phyloP scores from a whole-genome alignment of 164 flowering plant genomes.

The Houttuynia cordata region DNA sequence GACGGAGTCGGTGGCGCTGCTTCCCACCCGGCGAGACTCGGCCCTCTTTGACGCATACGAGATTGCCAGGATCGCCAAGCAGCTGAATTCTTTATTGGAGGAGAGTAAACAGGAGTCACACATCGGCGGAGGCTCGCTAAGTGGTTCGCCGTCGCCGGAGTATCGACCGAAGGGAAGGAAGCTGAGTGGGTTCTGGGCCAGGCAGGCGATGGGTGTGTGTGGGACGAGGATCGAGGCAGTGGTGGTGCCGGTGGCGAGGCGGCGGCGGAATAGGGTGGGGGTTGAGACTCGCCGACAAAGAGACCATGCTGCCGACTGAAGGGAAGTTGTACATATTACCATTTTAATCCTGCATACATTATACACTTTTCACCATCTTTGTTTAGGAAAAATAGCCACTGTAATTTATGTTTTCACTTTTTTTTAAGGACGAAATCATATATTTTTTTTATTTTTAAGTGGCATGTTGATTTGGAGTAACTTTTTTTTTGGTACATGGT shows the following conservation, averaged over 20 bases:
- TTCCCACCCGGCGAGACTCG: constrained; percentile 1
- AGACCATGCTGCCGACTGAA: background rate
- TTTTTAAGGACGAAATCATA: too few relatives aligned
- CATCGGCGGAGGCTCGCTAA: background rate
- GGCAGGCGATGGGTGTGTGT: constrained; percentile 20
- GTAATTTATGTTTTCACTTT: too few relatives aligned
- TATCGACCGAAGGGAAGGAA: constrained; percentile 5
- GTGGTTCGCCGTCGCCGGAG: background rate
- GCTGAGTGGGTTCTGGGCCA: constrained; percentile 15
- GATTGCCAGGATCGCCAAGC: constrained; percentile 29
- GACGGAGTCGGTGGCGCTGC: background rate
- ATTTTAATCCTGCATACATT: too few relatives aligned
- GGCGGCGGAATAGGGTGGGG: background rate
- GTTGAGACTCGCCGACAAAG: background rate
- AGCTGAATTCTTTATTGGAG: constrained; percentile 24
- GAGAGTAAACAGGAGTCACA: constrained; percentile 1
- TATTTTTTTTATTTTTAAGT: too few relatives aligned
- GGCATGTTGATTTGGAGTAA: too few relatives aligned
- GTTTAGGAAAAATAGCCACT: too few relatives aligned
- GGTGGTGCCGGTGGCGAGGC: constrained; percentile 8
- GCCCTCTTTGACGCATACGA: constrained; percentile 45
- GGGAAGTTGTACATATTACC: too few relatives aligned
- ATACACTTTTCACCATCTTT: too few relatives aligned
- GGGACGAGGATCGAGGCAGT: constrained; percentile 25
- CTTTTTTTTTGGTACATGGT: too few relatives aligned